Base-by-base conservation (phyloP, 176 grass and related monocot genomes). In the Oryza australiensis region DNA sequence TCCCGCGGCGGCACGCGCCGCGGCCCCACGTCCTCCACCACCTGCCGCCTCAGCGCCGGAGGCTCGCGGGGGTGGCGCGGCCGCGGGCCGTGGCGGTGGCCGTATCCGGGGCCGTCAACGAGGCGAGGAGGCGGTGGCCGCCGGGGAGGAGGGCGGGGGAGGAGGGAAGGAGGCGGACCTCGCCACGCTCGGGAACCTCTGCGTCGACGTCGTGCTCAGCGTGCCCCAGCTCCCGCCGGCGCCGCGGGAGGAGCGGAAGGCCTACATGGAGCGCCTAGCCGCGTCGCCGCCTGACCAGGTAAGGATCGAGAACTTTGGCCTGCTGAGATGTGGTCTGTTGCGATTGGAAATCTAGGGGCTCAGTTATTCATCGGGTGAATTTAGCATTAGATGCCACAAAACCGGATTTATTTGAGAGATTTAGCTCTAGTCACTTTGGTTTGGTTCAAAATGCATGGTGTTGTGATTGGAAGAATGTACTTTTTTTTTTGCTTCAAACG, bases 271-370 rank as follows among this genome's bases (percentile, higher is more conserved):
- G 68, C 77, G 87, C 26, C 71, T 98, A 18, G 90, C 92, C 10
- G 87, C 90, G 48, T 91, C 92, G 38, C 91, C 92, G 66, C 92
- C 96, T 26, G 77, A 95, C 89, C 94, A 95, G 90, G 95, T 98
- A 62, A 43, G 46, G 72, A 34, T 68, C 28, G 34, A 67, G 9
- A 26, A 20, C 11, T 7, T 40, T 62, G 60, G 0, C 4, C 14
- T 67, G 22, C 10, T 29, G 1, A 29, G 41, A 28, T 51, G 63
- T 64, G 32, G 12, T 22, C n/a, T 66, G n/a, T 1, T 26, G 10
- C 41, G 51, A 24, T 79, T 51, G 49, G 12, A 9, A 76, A 75
- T 78, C 63, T 30, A 45, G 37, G 68, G 45, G 55, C 63, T 22
- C 7, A n/a, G 7, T 27, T 70, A 24, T 48, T 34, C 27, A 2